A percentile compares a stretch with the other conserved stretches of the same genome.
Evolutionary conservation across 192 early-diverging fungal genomes (phyloP).

Genomic region (Allomyces arbusculus): DNA sequence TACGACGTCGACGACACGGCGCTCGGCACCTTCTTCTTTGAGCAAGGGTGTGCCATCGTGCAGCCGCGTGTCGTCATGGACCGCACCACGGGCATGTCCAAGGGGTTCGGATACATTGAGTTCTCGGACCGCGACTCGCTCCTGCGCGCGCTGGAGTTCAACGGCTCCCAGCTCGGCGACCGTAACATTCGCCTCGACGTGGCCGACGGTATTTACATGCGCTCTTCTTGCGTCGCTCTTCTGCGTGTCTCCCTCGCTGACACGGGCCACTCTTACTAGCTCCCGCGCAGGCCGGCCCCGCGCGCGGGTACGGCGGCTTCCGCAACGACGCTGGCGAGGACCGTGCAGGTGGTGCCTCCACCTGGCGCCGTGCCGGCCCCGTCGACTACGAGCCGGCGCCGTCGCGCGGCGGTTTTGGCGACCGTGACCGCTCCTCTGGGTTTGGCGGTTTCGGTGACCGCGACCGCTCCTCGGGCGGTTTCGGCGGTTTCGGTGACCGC

Average conservation of each 20-base stretch:
- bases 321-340: conserved; percentile 16
- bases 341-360: conserved; percentile 25
- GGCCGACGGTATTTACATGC: not conserved
- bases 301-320: conserved; percentile 5
- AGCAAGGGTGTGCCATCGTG: conserved; percentile 20
- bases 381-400: conserved; percentile 17
- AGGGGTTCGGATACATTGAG: conserved; percentile 93
- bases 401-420: conserved; percentile 17
- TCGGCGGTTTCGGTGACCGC: conserved; percentile 16
- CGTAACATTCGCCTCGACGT: conserved; percentile 4
- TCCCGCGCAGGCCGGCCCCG: conserved; percentile 1
- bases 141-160: conserved; percentile 48
- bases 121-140: conserved; percentile 71
- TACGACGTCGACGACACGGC: not conserved
- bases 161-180: conserved; percentile 14
- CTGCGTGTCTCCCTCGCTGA: not conserved
- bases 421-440: conserved; percentile 6
- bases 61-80: conserved; percentile 66
- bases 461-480: not conserved
- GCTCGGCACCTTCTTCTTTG: not conserved
- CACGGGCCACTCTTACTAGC: not conserved
- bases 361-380: conserved; percentile 28
- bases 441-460: conserved; percentile 17
- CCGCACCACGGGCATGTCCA: conserved; percentile 51
- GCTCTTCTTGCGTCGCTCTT: no score